These are phyloP conservation scores for Botrytis deweyae DNA, from an alignment of 2,329 filamentous ascomycete species.

Conservation along the genomic window DNA sequence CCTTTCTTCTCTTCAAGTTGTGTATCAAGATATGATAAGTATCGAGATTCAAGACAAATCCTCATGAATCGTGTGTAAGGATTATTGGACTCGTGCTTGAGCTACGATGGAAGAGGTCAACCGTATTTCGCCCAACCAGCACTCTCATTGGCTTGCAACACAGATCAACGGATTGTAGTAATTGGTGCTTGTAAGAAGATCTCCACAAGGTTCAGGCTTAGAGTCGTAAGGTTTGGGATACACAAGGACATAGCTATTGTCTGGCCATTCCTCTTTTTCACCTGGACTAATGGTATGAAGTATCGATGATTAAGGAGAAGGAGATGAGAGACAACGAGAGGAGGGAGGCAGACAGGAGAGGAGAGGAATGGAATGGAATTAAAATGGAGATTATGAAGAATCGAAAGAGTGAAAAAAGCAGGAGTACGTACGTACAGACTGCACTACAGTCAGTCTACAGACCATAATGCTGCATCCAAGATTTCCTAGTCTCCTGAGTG, in stretches of 20 bases:
- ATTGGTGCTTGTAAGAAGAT: conserved; percentile 1
- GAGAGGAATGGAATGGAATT: neutral
- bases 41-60: neutral
- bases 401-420: neutral
- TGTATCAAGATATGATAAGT: neutral
- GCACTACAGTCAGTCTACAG: neutral
- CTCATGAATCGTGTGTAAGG: neutral
- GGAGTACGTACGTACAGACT: neutral
- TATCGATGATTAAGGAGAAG: neutral
- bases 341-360: neutral
- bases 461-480: neutral
- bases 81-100: neutral
- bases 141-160: conserved; percentile 2
- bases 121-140: conserved; percentile 5
- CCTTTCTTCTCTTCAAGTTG: neutral
- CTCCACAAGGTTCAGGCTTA: conserved; percentile 14
- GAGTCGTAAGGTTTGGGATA: neutral
- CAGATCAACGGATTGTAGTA: conserved; percentile 1
- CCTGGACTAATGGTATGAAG: neutral
- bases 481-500: neutral
- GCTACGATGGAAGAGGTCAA: neutral
- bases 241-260: neutral
- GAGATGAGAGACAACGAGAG: neutral
- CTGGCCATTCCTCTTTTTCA: neutral
- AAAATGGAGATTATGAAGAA: neutral